Percentiles rank a stretch among this genome's conserved stretches.
phyloP scores from a whole-genome alignment of 164 flowering plant species.

The Vitis vinifera region DNA sequence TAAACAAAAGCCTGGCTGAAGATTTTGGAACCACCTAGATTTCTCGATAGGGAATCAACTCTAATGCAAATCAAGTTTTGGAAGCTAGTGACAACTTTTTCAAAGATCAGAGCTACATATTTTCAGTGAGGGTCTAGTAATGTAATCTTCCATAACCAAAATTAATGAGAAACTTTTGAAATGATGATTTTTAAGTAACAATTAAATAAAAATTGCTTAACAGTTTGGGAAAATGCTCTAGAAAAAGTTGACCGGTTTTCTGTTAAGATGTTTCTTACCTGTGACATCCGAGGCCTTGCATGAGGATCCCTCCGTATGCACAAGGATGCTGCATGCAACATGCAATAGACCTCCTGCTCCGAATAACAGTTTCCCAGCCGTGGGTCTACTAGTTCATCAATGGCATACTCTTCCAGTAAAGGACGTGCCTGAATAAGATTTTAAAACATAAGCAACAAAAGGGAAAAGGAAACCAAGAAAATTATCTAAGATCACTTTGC shows the following conservation, averaged over 20 bases:
- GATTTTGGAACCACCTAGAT: neutral
- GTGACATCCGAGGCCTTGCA: constrained; percentile 67
- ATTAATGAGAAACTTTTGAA: too few species aligned
- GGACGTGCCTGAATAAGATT: constrained; percentile 51
- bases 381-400: constrained; percentile 59
- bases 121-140: neutral
- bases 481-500: neutral
- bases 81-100: neutral
- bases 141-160: neutral
- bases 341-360: constrained; percentile 57
- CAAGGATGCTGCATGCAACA: constrained; percentile 75
- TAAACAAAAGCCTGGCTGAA: neutral
- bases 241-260: neutral
- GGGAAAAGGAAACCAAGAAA: neutral
- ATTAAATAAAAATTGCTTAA: too few species aligned
- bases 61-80: neutral
- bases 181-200: too few species aligned
- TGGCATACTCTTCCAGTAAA: constrained; percentile 46
- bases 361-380: constrained; percentile 38
- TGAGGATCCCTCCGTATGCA: constrained; percentile 68
- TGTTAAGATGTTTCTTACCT: constrained; percentile 31
- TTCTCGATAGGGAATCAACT: neutral
- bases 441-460: neutral
- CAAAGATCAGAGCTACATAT: neutral
- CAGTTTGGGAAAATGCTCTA: too few species aligned